phyloP scores from a whole-genome alignment of 2,329 filamentous ascomycete genomes.

The Mycosphaerella sp. region DNA sequence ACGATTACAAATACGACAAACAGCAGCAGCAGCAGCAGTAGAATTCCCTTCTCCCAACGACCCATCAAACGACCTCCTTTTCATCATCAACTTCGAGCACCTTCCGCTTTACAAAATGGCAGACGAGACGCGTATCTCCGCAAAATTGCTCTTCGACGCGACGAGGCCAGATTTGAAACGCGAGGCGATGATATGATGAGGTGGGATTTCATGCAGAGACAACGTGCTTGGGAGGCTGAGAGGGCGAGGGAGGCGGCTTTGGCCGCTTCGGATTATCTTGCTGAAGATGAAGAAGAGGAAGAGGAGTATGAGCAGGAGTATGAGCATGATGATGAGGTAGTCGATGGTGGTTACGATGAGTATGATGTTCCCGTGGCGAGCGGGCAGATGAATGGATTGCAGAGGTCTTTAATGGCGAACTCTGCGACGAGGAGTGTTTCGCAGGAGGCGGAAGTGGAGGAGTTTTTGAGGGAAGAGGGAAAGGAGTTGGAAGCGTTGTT shows the following conservation, averaged over 20 bases:
- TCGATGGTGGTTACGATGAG: slow-evolving; percentile 5
- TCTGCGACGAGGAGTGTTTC: neutral
- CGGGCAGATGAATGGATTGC: neutral
- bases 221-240: slow-evolving; percentile 42
- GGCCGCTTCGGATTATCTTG: slow-evolving; percentile 23
- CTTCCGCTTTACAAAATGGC: neutral
- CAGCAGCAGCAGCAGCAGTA: neutral
- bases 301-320: slow-evolving; percentile 16
- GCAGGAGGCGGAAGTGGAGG: slow-evolving; percentile 34
- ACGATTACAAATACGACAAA: neutral
- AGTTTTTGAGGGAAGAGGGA: slow-evolving; percentile 39
- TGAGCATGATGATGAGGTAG: too few species aligned
- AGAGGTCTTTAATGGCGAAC: neutral
- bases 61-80: slow-evolving; percentile 4
- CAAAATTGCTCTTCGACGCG: slow-evolving; percentile 43
- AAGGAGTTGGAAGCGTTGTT: slow-evolving; percentile 43
- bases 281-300: slow-evolving; percentile 22
- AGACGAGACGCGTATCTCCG: slow-evolving; percentile 63
- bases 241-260: slow-evolving; percentile 36
- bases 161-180: slow-evolving; percentile 42
- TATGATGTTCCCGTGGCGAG: slow-evolving; percentile 15
- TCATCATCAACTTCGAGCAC: neutral
- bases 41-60: slow-evolving; percentile 9
- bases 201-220: slow-evolving; percentile 41
- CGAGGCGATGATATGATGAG: slow-evolving; percentile 46